Evolutionary conservation across 2,329 filamentous ascomycete species (phyloP).

Genomic region (Botrytis fragariae): DNA sequence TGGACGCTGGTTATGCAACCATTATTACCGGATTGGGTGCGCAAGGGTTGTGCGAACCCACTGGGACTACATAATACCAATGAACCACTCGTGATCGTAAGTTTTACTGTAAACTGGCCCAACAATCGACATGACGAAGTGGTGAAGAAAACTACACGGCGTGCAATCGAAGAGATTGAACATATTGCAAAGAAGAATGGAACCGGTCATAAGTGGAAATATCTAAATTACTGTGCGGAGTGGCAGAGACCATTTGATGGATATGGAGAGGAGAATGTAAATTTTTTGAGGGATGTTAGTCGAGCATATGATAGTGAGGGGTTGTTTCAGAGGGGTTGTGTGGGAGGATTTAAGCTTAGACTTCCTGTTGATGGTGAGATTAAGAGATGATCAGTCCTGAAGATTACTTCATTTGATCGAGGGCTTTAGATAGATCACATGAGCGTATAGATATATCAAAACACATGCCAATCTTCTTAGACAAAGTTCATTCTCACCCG

Average conservation of each 20-base stretch:
- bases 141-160: constrained; percentile 32
- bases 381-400: neutral
- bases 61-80: constrained; percentile 35
- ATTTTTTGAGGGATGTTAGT: constrained; percentile 21
- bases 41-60: constrained; percentile 34
- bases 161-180: constrained; percentile 39
- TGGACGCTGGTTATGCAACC: constrained; percentile 41
- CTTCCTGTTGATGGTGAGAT: no score
- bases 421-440: neutral
- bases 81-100: constrained; percentile 37
- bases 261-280: constrained; percentile 34
- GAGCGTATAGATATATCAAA: neutral
- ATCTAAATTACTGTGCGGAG: constrained; percentile 37
- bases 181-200: constrained; percentile 31
- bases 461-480: neutral
- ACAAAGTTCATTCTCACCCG: neutral
- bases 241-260: constrained; percentile 37
- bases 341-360: constrained; percentile 19
- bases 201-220: constrained; percentile 33
- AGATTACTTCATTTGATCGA: neutral
- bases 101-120: constrained; percentile 40
- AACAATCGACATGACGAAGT: constrained; percentile 35
- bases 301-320: constrained; percentile 21
- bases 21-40: constrained; percentile 33
- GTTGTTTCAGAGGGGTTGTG: constrained; percentile 20